These are phyloP conservation scores for Catenaria anguillulae DNA, from an alignment of 371 early-diverging fungal genomes.

Conservation along the genomic window DNA sequence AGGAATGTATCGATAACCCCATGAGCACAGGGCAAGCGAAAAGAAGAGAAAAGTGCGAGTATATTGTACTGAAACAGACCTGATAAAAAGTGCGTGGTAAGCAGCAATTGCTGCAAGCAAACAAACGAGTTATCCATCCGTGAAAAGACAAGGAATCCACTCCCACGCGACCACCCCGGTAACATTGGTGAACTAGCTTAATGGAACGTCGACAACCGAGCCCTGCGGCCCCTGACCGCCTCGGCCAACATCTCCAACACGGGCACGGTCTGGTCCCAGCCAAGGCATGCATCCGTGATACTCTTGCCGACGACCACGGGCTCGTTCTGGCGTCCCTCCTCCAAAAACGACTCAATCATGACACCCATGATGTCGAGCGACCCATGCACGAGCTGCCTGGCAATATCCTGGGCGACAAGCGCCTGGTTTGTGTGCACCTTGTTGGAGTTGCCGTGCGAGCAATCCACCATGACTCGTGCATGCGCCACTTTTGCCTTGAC, in stretches of 20 bases:
- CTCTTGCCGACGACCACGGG: slow-evolving; percentile 51
- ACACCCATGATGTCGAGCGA: slow-evolving; percentile 49
- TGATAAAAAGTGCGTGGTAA: no score
- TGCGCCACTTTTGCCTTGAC: slow-evolving; percentile 35
- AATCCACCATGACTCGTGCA: slow-evolving; percentile 60
- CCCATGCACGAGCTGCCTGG: slow-evolving; percentile 18
- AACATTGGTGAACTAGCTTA: no score
- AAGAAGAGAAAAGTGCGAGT: no score
- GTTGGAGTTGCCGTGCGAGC: slow-evolving; percentile 65
- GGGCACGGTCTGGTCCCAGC: slow-evolving; percentile 55
- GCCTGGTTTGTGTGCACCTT: slow-evolving; percentile 60
- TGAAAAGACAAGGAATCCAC: no score
- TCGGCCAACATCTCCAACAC: slow-evolving; percentile 43
- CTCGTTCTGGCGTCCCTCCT: slow-evolving; percentile 53
- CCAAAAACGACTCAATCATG: slow-evolving; percentile 69
- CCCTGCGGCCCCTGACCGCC: slow-evolving; percentile 48
- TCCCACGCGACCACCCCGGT: no score
- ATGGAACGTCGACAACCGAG: background rate
- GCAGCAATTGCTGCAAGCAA: no score
- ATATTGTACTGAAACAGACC: no score
- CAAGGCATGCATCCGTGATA: slow-evolving; percentile 68
- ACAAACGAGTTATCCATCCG: no score
- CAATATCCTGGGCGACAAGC: slow-evolving; percentile 37
- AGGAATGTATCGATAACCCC: no score
- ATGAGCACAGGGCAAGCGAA: no score